These are phyloP conservation scores for Ogataea corticis DNA, from an alignment of 805 yeast genomes.

Conservation along the genomic window DNA sequence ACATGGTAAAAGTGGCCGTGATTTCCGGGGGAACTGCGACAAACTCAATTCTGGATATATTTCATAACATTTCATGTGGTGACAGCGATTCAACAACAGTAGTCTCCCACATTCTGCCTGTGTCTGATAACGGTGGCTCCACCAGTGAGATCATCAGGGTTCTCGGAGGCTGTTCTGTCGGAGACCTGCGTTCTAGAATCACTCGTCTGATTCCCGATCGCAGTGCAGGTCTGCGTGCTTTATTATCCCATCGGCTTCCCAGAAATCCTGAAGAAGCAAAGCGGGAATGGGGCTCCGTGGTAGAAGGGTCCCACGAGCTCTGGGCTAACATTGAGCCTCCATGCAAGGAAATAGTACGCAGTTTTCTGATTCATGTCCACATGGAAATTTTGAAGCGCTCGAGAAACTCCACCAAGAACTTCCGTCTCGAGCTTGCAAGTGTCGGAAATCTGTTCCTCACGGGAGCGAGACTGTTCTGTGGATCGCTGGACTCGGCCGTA, in stretches of 20 bases:
- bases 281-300: constrained; percentile 71
- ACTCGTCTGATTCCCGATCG: constrained; percentile 68
- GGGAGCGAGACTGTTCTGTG: constrained; percentile 78
- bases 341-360: constrained; percentile 68
- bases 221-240: constrained; percentile 35
- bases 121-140: constrained; percentile 93
- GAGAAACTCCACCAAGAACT: constrained; percentile 54
- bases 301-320: constrained; percentile 72
- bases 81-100: not conserved
- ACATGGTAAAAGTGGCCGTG: constrained; percentile 35
- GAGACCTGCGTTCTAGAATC: constrained; percentile 83
- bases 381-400: constrained; percentile 72
- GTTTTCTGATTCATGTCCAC: constrained; percentile 78
- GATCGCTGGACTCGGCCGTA: constrained; percentile 81
- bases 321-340: constrained; percentile 66
- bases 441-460: constrained; percentile 83
- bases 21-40: constrained; percentile 91
- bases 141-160: constrained; percentile 85
- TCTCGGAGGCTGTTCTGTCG: constrained; percentile 93
- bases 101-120: constrained; percentile 72
- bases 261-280: constrained; percentile 53
- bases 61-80: constrained; percentile 41
- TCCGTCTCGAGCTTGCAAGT: constrained; percentile 75
- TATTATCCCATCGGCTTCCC: constrained; percentile 54
- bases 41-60: constrained; percentile 66